phyloP scores from a whole-genome alignment of 805 yeast species.

The Wickerhamiella vanderwaltii region DNA sequence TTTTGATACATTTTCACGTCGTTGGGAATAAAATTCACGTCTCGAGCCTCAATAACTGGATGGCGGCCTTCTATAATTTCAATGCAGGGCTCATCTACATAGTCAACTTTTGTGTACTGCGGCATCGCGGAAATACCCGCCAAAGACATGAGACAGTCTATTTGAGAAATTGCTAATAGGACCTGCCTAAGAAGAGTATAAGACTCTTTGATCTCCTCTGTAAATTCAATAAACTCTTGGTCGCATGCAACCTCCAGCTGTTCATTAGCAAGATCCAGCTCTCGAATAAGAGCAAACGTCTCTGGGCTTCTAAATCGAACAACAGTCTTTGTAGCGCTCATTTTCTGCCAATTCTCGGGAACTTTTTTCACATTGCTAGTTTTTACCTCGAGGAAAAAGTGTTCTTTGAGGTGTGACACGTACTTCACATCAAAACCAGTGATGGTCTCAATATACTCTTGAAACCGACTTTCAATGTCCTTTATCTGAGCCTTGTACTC shows the following conservation, averaged over 20 bases:
- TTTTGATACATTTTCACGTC: slow-evolving; percentile 39
- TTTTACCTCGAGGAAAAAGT: slow-evolving; percentile 66
- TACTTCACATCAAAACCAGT: slow-evolving; percentile 46
- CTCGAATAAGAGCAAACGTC: slow-evolving; percentile 39
- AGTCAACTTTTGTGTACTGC: slow-evolving; percentile 39
- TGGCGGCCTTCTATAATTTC: slow-evolving; percentile 48
- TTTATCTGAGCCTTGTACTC: slow-evolving; percentile 31
- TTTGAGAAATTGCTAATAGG: slow-evolving; percentile 37
- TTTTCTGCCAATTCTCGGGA: slow-evolving; percentile 68
- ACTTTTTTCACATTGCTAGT: slow-evolving; percentile 43
- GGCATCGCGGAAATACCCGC: slow-evolving; percentile 44
- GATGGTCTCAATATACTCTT: slow-evolving; percentile 40
- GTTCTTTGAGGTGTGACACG: slow-evolving; percentile 47
- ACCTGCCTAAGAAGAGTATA: slow-evolving; percentile 32
- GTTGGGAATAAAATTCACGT: slow-evolving; percentile 49
- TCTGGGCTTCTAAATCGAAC: slow-evolving; percentile 63
- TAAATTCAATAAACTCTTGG: slow-evolving; percentile 33
- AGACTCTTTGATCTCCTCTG: slow-evolving; percentile 28
- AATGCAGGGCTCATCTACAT: slow-evolving; percentile 37
- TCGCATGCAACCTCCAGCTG: slow-evolving; percentile 37
- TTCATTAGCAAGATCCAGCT: slow-evolving; percentile 51
- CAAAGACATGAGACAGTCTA: slow-evolving; percentile 60
- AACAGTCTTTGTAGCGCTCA: slow-evolving; percentile 55
- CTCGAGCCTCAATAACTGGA: slow-evolving; percentile 43
- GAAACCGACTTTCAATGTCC: slow-evolving; percentile 36